Percentiles rank a stretch among this genome's conserved stretches.
phyloP scores from a whole-genome alignment of 192 early-diverging fungal genomes.

The Gigaspora rosea region DNA sequence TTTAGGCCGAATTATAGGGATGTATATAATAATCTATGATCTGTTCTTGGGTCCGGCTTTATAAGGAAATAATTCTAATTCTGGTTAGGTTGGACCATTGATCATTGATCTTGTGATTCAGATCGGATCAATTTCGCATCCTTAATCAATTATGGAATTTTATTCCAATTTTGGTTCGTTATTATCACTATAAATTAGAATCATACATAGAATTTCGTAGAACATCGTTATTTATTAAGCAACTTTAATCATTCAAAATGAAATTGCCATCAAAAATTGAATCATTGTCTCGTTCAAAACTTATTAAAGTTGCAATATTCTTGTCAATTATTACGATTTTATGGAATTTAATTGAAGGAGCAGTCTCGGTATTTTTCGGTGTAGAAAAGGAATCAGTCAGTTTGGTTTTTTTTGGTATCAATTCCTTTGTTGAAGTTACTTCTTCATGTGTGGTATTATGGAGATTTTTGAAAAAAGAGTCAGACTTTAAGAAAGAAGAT shows the following conservation, averaged over 20 bases:
- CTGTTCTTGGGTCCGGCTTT: no score
- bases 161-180: no score
- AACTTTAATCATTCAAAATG: neutral
- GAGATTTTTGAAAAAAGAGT: constrained; percentile 20
- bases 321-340: constrained; percentile 22
- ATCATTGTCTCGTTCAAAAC: constrained; percentile 12
- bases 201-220: no score
- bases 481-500: neutral
- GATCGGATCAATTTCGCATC: no score
- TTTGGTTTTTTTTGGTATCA: neutral
- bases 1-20: no score
- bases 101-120: no score
- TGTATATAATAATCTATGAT: no score
- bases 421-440: constrained; percentile 13
- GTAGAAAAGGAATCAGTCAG: neutral
- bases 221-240: no score
- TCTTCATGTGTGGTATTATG: constrained; percentile 20
- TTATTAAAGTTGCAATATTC: neutral
- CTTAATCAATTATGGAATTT: no score
- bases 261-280: neutral
- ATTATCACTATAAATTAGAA: no score
- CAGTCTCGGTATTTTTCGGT: constrained; percentile 15
- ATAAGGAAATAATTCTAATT: no score
- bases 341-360: constrained; percentile 24
- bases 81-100: no score